Percentiles rank a stretch among this genome's conserved stretches.
phyloP scores from a whole-genome alignment of 2,329 filamentous ascomycete genomes.

The Emmonsia crescens region DNA sequence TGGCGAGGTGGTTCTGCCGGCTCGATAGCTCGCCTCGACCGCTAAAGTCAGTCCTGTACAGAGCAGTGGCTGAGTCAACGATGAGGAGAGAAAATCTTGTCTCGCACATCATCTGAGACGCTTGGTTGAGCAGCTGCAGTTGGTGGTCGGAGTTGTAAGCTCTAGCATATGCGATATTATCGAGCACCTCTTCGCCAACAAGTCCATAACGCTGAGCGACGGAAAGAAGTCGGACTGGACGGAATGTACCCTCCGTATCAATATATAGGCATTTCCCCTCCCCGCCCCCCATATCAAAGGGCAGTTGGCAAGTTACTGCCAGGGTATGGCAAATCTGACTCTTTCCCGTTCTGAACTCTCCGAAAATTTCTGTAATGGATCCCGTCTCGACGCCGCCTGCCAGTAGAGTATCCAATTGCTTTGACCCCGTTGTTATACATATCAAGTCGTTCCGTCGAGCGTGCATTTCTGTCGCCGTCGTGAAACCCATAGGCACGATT shows the following conservation, averaged over 20 bases:
- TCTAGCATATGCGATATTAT: constrained; percentile 95
- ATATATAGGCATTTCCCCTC: constrained; percentile 98
- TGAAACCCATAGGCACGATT: constrained; percentile 97
- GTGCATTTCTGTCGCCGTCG: constrained; percentile 98
- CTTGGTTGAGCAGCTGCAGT: constrained; percentile 86
- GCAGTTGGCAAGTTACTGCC: constrained; percentile 94
- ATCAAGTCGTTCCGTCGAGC: constrained; percentile 92
- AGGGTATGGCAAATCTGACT: constrained; percentile 97
- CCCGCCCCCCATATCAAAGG: constrained; percentile 97
- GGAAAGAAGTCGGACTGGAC: constrained; percentile 78
- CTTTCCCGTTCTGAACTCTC: constrained; percentile 95
- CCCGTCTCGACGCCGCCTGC: constrained; percentile 94
- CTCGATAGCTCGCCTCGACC: constrained; percentile 96
- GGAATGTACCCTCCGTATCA: constrained; percentile 94
- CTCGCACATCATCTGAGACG: constrained; percentile 98
- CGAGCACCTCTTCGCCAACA: constrained; percentile 91
- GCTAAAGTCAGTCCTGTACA: constrained; percentile 93
- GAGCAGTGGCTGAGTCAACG: constrained; percentile 87
- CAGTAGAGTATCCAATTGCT: constrained; percentile 88
- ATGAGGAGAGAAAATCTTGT: constrained; percentile 92
- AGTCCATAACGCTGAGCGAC: constrained; percentile 92
- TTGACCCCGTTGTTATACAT: constrained; percentile 94
- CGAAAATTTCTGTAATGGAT: constrained; percentile 95
- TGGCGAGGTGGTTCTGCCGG: constrained; percentile 53
- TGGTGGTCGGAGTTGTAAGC: constrained; percentile 99